These are phyloP conservation scores for Exsudoporus frostii DNA, from an alignment of 768 basidiomycete species.

Conservation along the genomic window DNA sequence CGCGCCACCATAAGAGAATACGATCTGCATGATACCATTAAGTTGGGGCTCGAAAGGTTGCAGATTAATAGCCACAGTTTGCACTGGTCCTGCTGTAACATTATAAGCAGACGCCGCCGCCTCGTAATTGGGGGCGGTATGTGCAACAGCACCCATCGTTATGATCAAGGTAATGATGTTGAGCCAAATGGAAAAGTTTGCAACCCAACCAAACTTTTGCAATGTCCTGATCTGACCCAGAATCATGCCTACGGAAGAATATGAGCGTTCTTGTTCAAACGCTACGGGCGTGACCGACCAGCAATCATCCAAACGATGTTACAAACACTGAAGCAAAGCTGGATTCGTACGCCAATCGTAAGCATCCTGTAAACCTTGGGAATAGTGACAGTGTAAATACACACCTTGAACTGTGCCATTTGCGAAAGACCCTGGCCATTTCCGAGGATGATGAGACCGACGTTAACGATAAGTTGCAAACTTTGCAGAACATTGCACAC, in stretches of 20 bases:
- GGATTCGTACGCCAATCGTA: too few relatives aligned
- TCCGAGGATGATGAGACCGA: constrained; percentile 31
- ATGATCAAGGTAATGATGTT: constrained; percentile 55
- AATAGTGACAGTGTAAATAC: not conserved
- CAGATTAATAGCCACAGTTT: constrained; percentile 13
- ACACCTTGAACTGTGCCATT: constrained; percentile 43
- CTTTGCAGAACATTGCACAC: constrained; percentile 49
- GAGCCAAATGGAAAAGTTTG: constrained; percentile 49
- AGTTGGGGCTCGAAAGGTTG: constrained; percentile 37
- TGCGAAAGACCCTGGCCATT: constrained; percentile 56
- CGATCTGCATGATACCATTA: constrained; percentile 65
- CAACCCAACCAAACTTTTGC: constrained; percentile 49
- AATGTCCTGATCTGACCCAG: constrained; percentile 59
- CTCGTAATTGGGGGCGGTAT: constrained; percentile 51
- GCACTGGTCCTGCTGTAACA: constrained; percentile 22
- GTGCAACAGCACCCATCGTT: constrained; percentile 57
- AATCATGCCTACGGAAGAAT: constrained; percentile 40
- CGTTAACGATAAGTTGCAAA: constrained; percentile 55
- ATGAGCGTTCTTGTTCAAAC: not conserved
- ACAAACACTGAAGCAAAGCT: constrained; percentile 57
- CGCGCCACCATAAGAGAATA: constrained; percentile 55
- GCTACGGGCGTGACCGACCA: constrained; percentile 8
- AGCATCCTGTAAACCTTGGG: not conserved
- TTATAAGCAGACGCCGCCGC: constrained; percentile 36
- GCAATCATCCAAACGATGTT: constrained; percentile 55